Base-by-base conservation (phyloP, 1,284 basidiomycete genomes). In the Apiotrichum montevideense region DNA sequence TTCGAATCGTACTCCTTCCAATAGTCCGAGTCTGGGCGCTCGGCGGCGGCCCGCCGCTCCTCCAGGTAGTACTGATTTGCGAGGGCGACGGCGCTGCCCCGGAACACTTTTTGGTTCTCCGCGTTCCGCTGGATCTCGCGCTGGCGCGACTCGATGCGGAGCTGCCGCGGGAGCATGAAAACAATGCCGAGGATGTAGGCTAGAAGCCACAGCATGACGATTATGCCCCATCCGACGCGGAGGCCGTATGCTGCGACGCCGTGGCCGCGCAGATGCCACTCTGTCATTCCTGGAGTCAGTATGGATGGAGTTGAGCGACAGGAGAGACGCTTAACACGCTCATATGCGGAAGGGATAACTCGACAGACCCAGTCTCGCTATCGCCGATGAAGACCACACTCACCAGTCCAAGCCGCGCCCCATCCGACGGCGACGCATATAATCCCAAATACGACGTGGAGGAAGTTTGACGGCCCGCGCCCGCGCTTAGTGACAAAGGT, bases 181-280 rank as follows among this genome's bases (percentile, higher is more conserved):
- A 51, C 44, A 51, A 73, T 52, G 52, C 48, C 50, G 57, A 71
- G 51, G 59, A 70, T 34, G 42, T 67, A 64, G 6, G 35, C 13
- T 1, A 44, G 1, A 3, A 58, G 45, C 62, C 58, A 63, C 21
- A 57, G 3, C 21, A 46, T 63, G 33, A 70, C 57, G 33, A 70
- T 51, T 4, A 70, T 4, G 10, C 67, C 70, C 70, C 68, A 71
- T n/a, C 67, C 67, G 4, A 60, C 62, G 49, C 66, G 68, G 55
- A 62, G 67, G 4, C 68, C 66, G 3, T 58, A 54, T 11, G 44
- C 51, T 0, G 63, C 51, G 0, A 43, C 47, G 0, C 67, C 68
- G 40, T 58, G 60, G 3, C 64, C 66, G n/a, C 59, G 62, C 6
- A 40, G 41, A 2, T 44, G 52, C 70, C 69, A 72, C 54, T 70